Base-by-base conservation (phyloP, 768 basidiomycete genomes). In the Aureoboletus auriporus region DNA sequence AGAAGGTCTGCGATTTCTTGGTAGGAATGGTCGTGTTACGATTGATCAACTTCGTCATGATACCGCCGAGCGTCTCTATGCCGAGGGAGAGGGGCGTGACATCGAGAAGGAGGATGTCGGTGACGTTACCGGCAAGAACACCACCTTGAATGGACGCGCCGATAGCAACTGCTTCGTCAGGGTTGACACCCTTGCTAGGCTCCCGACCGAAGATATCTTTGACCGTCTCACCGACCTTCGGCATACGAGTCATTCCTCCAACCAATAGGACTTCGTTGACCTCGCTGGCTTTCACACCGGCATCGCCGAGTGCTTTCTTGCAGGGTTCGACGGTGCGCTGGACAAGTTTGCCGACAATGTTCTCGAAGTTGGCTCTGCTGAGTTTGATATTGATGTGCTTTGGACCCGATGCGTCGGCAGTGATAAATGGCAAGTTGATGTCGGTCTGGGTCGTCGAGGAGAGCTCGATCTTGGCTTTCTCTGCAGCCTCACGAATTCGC, bases 11-110 rank as follows among this genome's bases (percentile, higher is more conserved):
- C 0, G 92, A 93, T 81, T 99, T 99, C 80, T 99, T 99, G 58
- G 95, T 97, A 5, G 96, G 96, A 71, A 98, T 98, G 49, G 96
- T 98, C 10, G 96, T 99, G 76, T 99, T 99, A 51, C 96, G 88
- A 64, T 78, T 86, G 72, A 99, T 99, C 38, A 99, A 82, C 72
- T 97, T 95, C 56, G 95, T 98, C 92, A 99, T 98, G 72, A 99
- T 97, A 64, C 96, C 96, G 57, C 96, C 94, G 54, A 97, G 91
- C 10, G 95, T 98, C 74, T 96, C 93, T 46, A 93, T 93, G 74
- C 83, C 83, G 56, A 99, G 89, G 1, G 95, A 99, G 1, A 98
- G 79, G 29, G 93, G 93, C n/a, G 93, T 95, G 36, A 95, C 93
- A 58, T 95, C 93, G 33, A 94, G 81, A 45, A 99, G 83, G 0